Conservation (phyloP, 495 filamentous ascomycete genomes). For the Hypoxylon lienhwacheense region DNA sequence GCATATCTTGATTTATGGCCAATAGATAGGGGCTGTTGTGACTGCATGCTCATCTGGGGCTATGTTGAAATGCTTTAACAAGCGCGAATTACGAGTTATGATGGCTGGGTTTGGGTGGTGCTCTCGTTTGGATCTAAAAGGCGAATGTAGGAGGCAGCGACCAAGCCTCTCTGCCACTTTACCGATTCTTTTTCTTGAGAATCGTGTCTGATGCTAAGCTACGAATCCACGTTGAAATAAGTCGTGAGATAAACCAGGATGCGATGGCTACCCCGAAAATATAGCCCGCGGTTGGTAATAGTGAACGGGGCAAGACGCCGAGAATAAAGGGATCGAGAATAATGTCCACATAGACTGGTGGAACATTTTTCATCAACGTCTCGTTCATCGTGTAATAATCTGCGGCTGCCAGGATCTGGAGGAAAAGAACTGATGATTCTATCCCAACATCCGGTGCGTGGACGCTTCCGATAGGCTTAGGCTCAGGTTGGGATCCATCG, state of each 20-base stretch:
- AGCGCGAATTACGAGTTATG: constrained; percentile 29
- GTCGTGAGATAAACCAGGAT: constrained; percentile 50
- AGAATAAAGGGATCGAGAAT: constrained; percentile 85
- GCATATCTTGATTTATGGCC: constrained; percentile 9
- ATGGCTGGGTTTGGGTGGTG: constrained; percentile 22
- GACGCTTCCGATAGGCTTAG: neutral
- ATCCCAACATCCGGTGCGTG: constrained; percentile 18
- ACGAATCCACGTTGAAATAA: constrained; percentile 42
- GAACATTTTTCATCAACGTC: constrained; percentile 74
- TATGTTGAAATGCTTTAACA: neutral
- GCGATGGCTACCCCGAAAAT: constrained; percentile 57
- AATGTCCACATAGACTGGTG: constrained; percentile 77
- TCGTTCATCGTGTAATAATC: constrained; percentile 78
- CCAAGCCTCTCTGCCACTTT: constrained; percentile 23
- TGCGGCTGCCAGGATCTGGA: constrained; percentile 74
- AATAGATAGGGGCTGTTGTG: constrained; percentile 5
- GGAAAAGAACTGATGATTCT: constrained; percentile 67
- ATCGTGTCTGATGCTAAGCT: constrained; percentile 25
- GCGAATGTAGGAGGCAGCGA: constrained; percentile 27
- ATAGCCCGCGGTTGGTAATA: constrained; percentile 67
- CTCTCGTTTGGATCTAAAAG: constrained; percentile 34
- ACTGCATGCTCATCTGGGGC: neutral
- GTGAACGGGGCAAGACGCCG: constrained; percentile 70
- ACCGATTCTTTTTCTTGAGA: constrained; percentile 43
- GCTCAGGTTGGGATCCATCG: constrained; percentile 5